Conservation (phyloP, 257 asterid genomes). For the Przewalskia tangutica region DNA sequence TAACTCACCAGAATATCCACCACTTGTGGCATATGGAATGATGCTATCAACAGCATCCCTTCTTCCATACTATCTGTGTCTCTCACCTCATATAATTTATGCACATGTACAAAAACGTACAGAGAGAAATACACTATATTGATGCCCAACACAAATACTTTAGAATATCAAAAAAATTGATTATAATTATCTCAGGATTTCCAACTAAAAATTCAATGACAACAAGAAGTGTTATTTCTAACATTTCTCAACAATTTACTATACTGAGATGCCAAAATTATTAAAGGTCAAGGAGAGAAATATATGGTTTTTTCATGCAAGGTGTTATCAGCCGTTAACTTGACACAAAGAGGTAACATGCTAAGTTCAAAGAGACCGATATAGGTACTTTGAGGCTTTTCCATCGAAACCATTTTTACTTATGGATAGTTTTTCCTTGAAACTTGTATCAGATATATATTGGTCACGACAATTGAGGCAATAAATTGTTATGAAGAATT, state of each 20-base stretch:
- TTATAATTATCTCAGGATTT: background rate
- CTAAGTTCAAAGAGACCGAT: background rate
- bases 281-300: background rate
- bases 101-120: background rate
- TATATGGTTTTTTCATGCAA: background rate
- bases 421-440: background rate
- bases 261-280: background rate
- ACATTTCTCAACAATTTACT: background rate
- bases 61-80: background rate
- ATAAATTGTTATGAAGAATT: background rate
- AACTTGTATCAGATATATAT: background rate
- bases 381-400: background rate
- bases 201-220: background rate
- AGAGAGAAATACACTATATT: background rate
- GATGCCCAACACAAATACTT: background rate
- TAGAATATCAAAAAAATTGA: background rate
- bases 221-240: background rate
- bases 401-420: background rate
- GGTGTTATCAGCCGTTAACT: background rate
- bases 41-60: background rate
- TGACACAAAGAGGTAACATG: background rate
- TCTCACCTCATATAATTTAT: background rate
- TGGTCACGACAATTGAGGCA: background rate
- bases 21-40: background rate
- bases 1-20: background rate